phyloP scores from a whole-genome alignment of 1,284 basidiomycete genomes.

The Polyporus tsugae region DNA sequence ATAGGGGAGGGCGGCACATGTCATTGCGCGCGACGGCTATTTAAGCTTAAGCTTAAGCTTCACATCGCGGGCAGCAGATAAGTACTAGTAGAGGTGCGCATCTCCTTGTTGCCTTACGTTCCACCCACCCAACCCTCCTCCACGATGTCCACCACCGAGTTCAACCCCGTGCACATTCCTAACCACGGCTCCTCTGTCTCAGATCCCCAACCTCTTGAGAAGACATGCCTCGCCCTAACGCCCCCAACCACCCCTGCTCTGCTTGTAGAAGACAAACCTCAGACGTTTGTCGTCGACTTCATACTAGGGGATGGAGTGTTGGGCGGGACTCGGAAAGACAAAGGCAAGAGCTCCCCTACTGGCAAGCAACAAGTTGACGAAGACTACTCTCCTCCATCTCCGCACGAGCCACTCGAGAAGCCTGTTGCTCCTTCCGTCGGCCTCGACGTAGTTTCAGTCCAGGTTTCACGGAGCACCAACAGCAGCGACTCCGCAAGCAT shows the following conservation, averaged over 20 bases:
- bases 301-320: constrained; percentile 9
- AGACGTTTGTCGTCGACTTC: constrained; percentile 35
- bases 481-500: background rate
- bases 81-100: background rate
- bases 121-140: background rate
- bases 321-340: background rate
- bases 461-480: no score
- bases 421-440: background rate
- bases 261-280: background rate
- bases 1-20: no score
- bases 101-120: background rate
- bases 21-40: no score
- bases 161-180: background rate
- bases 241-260: background rate
- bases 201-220: background rate
- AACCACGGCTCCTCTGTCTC: background rate
- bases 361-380: background rate
- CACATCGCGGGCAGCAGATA: background rate
- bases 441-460: background rate
- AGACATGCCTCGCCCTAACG: background rate
- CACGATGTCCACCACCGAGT: background rate
- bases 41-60: no score
- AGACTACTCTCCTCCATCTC: background rate
- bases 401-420: background rate
- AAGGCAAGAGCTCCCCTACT: background rate